phyloP scores from a whole-genome alignment of 2,329 filamentous ascomycete genomes.

The Xylariaceae sp. region DNA sequence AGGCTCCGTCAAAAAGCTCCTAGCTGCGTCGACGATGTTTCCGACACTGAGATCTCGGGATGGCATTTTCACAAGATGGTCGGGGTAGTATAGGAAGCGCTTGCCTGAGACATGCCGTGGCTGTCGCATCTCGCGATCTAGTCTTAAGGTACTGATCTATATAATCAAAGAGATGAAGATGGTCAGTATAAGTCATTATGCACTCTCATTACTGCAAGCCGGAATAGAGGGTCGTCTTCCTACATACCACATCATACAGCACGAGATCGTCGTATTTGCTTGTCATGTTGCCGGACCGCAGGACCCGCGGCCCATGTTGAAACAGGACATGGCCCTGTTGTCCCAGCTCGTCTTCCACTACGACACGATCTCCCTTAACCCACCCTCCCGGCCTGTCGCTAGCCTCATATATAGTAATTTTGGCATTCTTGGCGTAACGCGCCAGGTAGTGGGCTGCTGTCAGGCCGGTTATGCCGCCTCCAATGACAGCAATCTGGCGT shows the following conservation, averaged over 20 bases:
- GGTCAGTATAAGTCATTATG: conserved; percentile 3
- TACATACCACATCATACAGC: conserved; percentile 63
- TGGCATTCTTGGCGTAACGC: conserved; percentile 56
- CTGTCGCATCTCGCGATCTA: conserved; percentile 52
- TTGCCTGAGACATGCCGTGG: conserved; percentile 43
- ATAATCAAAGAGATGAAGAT: background rate
- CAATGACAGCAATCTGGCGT: conserved; percentile 59
- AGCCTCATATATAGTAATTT: conserved; percentile 78
- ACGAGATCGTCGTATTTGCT: conserved; percentile 54
- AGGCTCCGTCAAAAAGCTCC: conserved; percentile 24
- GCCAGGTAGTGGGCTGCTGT: conserved; percentile 71
- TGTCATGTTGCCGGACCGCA: conserved; percentile 47
- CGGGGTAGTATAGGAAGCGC: conserved; percentile 84
- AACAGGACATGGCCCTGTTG: conserved; percentile 58
- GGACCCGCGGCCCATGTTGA: conserved; percentile 76
- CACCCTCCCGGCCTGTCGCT: conserved; percentile 70
- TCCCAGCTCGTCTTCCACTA: conserved; percentile 54
- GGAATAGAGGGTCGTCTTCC: background rate
- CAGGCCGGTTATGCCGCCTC: conserved; percentile 78
- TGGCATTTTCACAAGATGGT: conserved; percentile 60
- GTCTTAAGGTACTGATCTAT: conserved; percentile 52
- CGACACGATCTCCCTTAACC: conserved; percentile 62
- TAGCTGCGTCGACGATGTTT: conserved; percentile 10
- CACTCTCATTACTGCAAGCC: background rate
- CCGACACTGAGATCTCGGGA: background rate